Base-by-base conservation (phyloP, 768 basidiomycete genomes). In the Leucosporidium creatinivorum region DNA sequence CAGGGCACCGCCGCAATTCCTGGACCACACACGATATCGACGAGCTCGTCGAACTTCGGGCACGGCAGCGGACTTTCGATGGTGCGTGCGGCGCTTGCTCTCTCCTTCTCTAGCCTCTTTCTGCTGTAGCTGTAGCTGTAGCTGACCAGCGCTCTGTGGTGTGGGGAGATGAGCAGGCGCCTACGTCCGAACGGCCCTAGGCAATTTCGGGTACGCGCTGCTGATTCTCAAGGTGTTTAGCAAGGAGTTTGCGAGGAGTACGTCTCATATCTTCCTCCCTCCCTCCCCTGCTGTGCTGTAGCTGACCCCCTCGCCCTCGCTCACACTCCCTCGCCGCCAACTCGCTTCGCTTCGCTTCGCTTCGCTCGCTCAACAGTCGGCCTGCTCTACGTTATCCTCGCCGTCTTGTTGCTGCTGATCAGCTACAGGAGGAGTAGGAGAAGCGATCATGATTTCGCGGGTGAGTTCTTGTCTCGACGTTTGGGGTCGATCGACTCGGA, bases 221-320 rank as follows among this genome's bases (percentile, higher is more conserved):
- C 83, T 88, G 0, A 83, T 91, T 62, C 80, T 92, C 15, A 85
- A 89, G 56, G 82, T 92, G n/a, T 93, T 92, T 71, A 87, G 91
- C 74, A 74, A 76, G 39, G 79, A 85, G 26, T 92, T 92, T 77
- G 86, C 86, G 73, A 80, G 81, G 74, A 88, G 90, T 89, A 74
- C 69, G 87, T 80, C 1, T 25, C 30, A 47, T 44, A 7, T 15
- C 10, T 17, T 44, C 39, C 15, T 10, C 44, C 47, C 30, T n/a
- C 25, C 18, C 4, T n/a, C 17, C 15, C 8, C 10, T 6, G 15
- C 1, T 15, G 48, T 3, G 10, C 33, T 4, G 10, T 4, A 33
- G 33, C 33, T 33, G 33, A 33, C 33, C 33, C 4, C 33, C 33
- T 33, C 33, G 33, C 5, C 10, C 10, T 33, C 33, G 33, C 33